These are phyloP conservation scores for Leccinum truebloodii DNA, from an alignment of 768 basidiomycete species.

Conservation along the genomic window DNA sequence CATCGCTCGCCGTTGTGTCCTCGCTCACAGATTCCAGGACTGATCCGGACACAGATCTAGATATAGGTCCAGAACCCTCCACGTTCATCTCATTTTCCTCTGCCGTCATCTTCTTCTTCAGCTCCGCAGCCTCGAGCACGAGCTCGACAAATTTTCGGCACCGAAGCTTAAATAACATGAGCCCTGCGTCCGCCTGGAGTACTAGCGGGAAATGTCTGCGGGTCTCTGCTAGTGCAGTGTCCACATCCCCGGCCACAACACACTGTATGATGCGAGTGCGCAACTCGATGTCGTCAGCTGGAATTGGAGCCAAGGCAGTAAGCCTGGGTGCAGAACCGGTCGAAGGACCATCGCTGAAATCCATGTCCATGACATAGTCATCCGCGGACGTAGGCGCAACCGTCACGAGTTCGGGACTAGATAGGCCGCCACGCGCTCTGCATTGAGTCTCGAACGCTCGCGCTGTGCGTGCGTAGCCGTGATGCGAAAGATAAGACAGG, in stretches of 20 bases:
- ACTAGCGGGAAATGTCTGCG: slow-evolving; percentile 60
- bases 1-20: slow-evolving; percentile 38
- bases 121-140: slow-evolving; percentile 66
- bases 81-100: slow-evolving; percentile 37
- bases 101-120: slow-evolving; percentile 60
- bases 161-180: slow-evolving; percentile 78
- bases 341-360: slow-evolving; percentile 28
- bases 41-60: slow-evolving; percentile 28
- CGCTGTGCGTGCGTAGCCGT: slow-evolving; percentile 77
- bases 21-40: slow-evolving; percentile 33
- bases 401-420: slow-evolving; percentile 4
- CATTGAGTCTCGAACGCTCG: slow-evolving; percentile 63
- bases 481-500: slow-evolving; percentile 77
- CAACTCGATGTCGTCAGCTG: slow-evolving; percentile 57
- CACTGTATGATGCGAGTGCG: slow-evolving; percentile 73
- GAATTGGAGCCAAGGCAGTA: slow-evolving; percentile 17
- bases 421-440: slow-evolving; percentile 25
- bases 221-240: slow-evolving; percentile 61
- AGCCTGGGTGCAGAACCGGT: slow-evolving; percentile 12
- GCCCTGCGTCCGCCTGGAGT: slow-evolving; percentile 63
- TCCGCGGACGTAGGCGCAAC: slow-evolving; percentile 22
- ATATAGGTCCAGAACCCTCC: slow-evolving; percentile 27
- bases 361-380: slow-evolving; percentile 52
- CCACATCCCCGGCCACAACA: slow-evolving; percentile 69
- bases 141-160: slow-evolving; percentile 88